Percentiles rank a stretch among this genome's conserved stretches.
These are phyloP conservation scores for Tillandsia fasciculata DNA, from an alignment of 176 grass and related monocot genomes.

Conservation along the genomic window DNA sequence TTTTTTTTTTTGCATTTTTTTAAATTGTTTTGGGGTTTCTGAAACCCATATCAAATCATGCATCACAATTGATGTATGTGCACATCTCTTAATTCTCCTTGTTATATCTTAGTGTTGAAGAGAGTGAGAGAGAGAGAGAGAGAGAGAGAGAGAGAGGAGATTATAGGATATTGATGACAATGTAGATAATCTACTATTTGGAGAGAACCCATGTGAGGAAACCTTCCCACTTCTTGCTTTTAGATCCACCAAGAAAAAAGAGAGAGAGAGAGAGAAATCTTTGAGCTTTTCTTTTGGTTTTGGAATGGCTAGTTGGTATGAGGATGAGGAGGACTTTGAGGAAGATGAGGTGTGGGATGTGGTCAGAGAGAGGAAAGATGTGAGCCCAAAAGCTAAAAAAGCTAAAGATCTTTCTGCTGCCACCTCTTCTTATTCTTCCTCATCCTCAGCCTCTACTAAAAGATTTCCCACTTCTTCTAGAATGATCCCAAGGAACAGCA, in stretches of 20 bases:
- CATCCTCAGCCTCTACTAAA: not conserved
- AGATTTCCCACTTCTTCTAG: conserved; percentile 8
- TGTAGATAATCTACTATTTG: too few species aligned
- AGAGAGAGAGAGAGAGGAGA: too few species aligned
- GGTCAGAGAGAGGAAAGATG: conserved; percentile 11
- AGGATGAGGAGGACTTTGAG: conserved; percentile 35
- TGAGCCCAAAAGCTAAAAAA: not conserved
- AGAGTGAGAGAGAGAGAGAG: too few species aligned
- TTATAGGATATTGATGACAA: too few species aligned
- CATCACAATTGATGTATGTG: not conserved
- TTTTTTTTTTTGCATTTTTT: too few species aligned
- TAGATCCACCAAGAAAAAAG: not conserved
- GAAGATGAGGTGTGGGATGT: conserved; percentile 40
- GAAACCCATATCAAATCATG: not conserved
- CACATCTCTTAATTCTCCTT: too few species aligned
- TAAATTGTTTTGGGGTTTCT: too few species aligned
- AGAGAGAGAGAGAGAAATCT: not conserved
- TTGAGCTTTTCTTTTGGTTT: not conserved
- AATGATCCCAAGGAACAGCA: conserved; percentile 8
- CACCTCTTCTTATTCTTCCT: not conserved
- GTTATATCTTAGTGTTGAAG: too few species aligned
- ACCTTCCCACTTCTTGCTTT: not conserved
- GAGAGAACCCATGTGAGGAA: not conserved
- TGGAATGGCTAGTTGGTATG: not conserved
- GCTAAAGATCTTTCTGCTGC: conserved; percentile 8